A percentile compares a stretch with the other conserved stretches of the same genome.
Evolutionary conservation across 148 eudicot genomes (phyloP).

Genomic region (Camellia japonica): DNA sequence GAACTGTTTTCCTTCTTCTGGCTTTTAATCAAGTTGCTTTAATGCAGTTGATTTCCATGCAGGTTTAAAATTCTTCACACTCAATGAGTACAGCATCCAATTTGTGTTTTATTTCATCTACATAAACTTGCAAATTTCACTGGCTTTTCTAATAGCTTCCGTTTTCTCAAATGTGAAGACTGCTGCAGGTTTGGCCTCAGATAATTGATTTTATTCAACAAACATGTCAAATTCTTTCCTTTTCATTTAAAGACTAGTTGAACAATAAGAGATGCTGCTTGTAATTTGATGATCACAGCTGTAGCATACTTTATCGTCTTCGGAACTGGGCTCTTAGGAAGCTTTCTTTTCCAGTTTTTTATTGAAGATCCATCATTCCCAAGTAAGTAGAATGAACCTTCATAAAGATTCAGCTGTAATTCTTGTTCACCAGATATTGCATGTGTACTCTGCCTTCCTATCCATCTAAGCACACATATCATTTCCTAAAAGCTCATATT

Average conservation of each 20-base stretch:
- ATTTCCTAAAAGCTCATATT: neutral
- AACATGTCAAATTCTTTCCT: neutral
- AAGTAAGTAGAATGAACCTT: slow-evolving; percentile 45
- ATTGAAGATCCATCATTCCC: slow-evolving; percentile 77
- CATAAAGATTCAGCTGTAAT: neutral
- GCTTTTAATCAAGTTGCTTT: slow-evolving; percentile 11
- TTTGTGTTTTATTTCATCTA: slow-evolving; percentile 79
- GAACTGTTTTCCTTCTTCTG: slow-evolving; percentile 14
- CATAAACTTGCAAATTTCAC: slow-evolving; percentile 78
- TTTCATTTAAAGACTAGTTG: slow-evolving; percentile 1
- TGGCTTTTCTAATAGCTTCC: slow-evolving; percentile 40
- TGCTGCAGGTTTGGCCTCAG: slow-evolving; percentile 66
- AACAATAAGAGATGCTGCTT: slow-evolving; percentile 13
- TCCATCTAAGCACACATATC: neutral
- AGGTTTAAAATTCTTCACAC: slow-evolving; percentile 76
- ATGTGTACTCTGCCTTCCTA: neutral
- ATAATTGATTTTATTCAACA: slow-evolving; percentile 4
- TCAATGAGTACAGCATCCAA: slow-evolving; percentile 77
- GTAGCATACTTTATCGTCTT: slow-evolving; percentile 68
- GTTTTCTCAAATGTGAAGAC: slow-evolving; percentile 31
- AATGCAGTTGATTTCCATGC: slow-evolving; percentile 22
- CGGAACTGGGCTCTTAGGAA: slow-evolving; percentile 76
- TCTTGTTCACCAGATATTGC: neutral
- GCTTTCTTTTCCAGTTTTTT: slow-evolving; percentile 71
- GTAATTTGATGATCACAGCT: slow-evolving; percentile 44